Evolutionary conservation across 2,329 filamentous ascomycete species (phyloP).

Genomic region (Penicillium psychrosexuale): DNA sequence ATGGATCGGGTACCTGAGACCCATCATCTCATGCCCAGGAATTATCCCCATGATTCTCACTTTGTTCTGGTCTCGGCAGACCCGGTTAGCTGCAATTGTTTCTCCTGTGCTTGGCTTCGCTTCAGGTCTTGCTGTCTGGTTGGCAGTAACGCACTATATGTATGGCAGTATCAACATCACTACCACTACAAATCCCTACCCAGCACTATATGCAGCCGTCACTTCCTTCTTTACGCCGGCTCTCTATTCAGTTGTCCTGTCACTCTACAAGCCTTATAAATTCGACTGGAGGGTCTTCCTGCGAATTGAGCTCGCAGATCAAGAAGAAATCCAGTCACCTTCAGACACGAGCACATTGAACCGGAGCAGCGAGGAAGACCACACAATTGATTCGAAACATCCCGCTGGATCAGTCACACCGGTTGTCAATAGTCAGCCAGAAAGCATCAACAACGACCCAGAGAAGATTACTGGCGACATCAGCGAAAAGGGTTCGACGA

Average conservation of each 20-base stretch:
- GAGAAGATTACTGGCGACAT: slow-evolving; percentile 1
- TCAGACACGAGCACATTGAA: slow-evolving; percentile 12
- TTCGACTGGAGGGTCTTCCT: slow-evolving; percentile 50
- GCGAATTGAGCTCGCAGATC: slow-evolving; percentile 47
- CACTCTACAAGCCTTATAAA: slow-evolving; percentile 37
- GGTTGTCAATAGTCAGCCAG: background rate
- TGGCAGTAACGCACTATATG: slow-evolving; percentile 39
- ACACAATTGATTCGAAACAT: background rate
- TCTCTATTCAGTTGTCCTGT: slow-evolving; percentile 48
- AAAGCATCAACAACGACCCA: background rate
- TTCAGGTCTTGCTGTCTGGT: slow-evolving; percentile 47
- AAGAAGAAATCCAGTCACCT: slow-evolving; percentile 26
- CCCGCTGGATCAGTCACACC: background rate
- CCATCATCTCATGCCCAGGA: slow-evolving; percentile 43
- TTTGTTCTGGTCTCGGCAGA: slow-evolving; percentile 48
- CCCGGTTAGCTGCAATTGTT: slow-evolving; percentile 43
- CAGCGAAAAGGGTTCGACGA: background rate
- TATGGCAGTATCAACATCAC: slow-evolving; percentile 43
- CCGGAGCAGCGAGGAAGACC: slow-evolving; percentile 8
- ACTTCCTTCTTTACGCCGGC: slow-evolving; percentile 48
- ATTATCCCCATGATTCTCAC: slow-evolving; percentile 48
- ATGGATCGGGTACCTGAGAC: slow-evolving; percentile 45
- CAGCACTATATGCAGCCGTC: slow-evolving; percentile 47
- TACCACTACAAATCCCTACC: slow-evolving; percentile 42
- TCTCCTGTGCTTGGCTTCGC: slow-evolving; percentile 41